Conservation (phyloP, 192 early-diverging fungal species). For the Coemansia sp. region DNA sequence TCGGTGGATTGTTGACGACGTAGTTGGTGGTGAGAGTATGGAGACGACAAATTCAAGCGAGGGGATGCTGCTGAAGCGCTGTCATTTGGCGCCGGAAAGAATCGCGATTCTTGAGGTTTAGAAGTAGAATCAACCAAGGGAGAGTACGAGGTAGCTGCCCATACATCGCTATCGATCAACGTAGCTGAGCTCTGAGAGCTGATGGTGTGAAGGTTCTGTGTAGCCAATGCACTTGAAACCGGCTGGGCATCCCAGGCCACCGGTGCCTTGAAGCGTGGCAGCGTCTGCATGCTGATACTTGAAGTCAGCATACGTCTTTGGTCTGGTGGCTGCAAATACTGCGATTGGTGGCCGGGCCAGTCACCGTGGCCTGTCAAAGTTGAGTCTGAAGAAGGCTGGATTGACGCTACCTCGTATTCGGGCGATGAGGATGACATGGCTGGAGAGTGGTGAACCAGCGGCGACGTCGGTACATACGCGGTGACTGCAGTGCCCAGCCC, state of each 20-base stretch:
- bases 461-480: constrained; percentile 11
- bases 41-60: constrained; percentile 1
- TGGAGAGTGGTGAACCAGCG: constrained; percentile 29
- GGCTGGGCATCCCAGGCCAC: constrained; percentile 26
- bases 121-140: constrained; percentile 1
- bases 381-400: constrained; percentile 3
- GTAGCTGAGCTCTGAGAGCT: constrained; percentile 39
- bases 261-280: constrained; percentile 35
- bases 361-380: neutral
- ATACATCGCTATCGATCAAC: constrained; percentile 48
- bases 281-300: constrained; percentile 48
- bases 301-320: constrained; percentile 34
- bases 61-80: neutral
- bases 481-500: constrained; percentile 2
- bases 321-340: constrained; percentile 6
- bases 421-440: constrained; percentile 19
- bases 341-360: constrained; percentile 3
- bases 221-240: neutral
- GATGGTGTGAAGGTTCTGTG: constrained; percentile 4
- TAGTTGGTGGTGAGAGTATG: constrained; percentile 32
- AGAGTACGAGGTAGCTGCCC: constrained; percentile 11
- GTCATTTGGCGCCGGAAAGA: constrained; percentile 23
- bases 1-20: constrained; percentile 45
- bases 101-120: constrained; percentile 31
- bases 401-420: constrained; percentile 3